Evolutionary conservation across 352 stramenopile species (phyloP), one percentile per base, ranked within the genome.

Genomic region (Globisporangium nagaii): DNA sequence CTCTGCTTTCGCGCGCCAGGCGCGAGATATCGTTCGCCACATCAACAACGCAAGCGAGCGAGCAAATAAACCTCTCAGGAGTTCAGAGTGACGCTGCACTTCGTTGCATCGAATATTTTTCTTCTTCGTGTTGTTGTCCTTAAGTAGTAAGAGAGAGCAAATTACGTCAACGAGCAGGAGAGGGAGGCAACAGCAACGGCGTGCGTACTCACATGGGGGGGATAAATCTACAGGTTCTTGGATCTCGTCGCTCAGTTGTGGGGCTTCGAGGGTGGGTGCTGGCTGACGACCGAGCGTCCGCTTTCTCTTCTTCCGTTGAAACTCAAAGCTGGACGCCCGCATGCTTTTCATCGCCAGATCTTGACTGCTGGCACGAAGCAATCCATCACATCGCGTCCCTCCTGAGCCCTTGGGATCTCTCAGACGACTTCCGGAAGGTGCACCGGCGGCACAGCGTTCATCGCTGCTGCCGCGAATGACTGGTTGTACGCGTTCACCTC

Each of bases 401-500:
- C 1, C 20, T 27, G 17, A 11, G 7, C 10, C 6, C 12, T 45
- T 10, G 22, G 24, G 11, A 17, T 11, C 25, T 11, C 25, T 75
- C 57, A 84, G 3, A 86, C 78, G 31, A 87, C 70, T 45, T 91
- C 81, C 35, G 78, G 68, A 12, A 91, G 60, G 46, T 84, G 76
- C 17, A 77, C 69, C 19, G 82, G 79, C 11, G 84, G 84, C 22
- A 84, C 73, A 3, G 84, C 84, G 62, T 90, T 94, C 79, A 94
- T 94, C 2, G 84, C 84, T 10, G 84, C 84, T 24, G 65, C 69
- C 2, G 79, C 81, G 32, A 92, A 89, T 31, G 75, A 90, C 55
- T 89, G 73, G 52, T 94, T 94, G 74, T 94, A 91, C 30, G 75
- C 74, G 20, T 71, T 68, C 51, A 94, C 78, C 40, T 94, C 84